Evolutionary conservation across 192 early-diverging fungal genomes (phyloP), one percentile per base, ranked within the genome.

Genomic region (Linnemannia elongata): DNA sequence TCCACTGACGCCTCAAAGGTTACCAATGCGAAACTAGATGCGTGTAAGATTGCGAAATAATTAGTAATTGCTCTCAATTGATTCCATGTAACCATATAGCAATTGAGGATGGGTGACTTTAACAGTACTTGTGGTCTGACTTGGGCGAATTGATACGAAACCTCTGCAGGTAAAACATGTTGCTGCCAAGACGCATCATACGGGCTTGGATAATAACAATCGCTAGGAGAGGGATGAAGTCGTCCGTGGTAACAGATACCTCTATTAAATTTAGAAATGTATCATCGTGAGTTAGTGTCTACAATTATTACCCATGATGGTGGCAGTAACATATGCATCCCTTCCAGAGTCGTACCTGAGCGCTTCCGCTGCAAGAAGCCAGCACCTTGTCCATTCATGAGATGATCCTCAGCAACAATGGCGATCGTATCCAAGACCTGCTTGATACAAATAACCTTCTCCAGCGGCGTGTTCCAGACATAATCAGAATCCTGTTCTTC

Each of bases 181-280:
- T 76, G 52, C 90, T 93, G 12, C 84, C 90, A 22, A 91, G 52
- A 5, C 83, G 47, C 75, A 86, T 77, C 63, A 93, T 81, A 33
- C 82, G 72, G 24, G 85, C 84, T 27, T 91, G 90, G 35, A 90
- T 81, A 68, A 91, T 88, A 13, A 90, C 90, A 80, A 88, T 88
- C n/a, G 91, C 90, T 20, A 90, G 76, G 27, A 93, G 72, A 33
- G 92, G 92, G 42, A 93, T 93, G 72, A 93, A 87, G 38, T 93
- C 90, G 76, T 93, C 92, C 6, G 92, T 89, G 0, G 92, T 93
- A 10, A 93, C 89, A 20, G 87, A 90, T 4, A 88, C 85, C 24
- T 83, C 82, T 86, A 79, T 55, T 45, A 63, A 47, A 71, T 78
- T 71, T 71, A 20, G 41, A 69, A 45, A 49, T 9, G 57, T 44